These are phyloP conservation scores for Bassia scoparia DNA, from an alignment of 148 eudicot genomes.

Conservation along the genomic window DNA sequence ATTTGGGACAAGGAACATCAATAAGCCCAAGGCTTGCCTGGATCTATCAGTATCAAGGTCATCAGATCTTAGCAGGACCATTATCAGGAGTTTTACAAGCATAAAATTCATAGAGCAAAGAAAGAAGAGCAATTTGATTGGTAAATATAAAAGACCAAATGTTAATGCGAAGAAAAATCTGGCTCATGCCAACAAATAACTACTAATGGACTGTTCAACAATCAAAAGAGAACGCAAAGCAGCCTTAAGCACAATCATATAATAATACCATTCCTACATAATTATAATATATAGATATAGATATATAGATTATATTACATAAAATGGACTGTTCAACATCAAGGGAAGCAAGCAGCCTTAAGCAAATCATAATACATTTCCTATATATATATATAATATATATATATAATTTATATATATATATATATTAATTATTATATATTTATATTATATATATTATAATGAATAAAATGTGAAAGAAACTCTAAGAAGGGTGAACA, in stretches of 20 bases:
- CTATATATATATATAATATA: too few relatives aligned
- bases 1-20: slow-evolving; percentile 40
- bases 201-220: background rate
- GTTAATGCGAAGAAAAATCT: background rate
- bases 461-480: too few relatives aligned
- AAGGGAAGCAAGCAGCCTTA: too few relatives aligned
- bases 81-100: background rate
- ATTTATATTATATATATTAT: too few relatives aligned
- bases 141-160: background rate
- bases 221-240: background rate
- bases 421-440: too few relatives aligned
- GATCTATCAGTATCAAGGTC: slow-evolving; percentile 88
- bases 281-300: too few relatives aligned
- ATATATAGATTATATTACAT: too few relatives aligned
- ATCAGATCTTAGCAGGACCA: slow-evolving; percentile 61
- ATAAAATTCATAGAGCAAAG: background rate
- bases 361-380: too few relatives aligned
- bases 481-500: too few relatives aligned
- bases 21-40: slow-evolving; percentile 76
- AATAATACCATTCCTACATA: background rate
- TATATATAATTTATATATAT: too few relatives aligned
- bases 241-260: background rate
- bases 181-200: background rate
- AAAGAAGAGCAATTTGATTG: background rate
- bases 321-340: too few relatives aligned